Conservation (phyloP, 768 basidiomycete species). For the Russula abietina region DNA sequence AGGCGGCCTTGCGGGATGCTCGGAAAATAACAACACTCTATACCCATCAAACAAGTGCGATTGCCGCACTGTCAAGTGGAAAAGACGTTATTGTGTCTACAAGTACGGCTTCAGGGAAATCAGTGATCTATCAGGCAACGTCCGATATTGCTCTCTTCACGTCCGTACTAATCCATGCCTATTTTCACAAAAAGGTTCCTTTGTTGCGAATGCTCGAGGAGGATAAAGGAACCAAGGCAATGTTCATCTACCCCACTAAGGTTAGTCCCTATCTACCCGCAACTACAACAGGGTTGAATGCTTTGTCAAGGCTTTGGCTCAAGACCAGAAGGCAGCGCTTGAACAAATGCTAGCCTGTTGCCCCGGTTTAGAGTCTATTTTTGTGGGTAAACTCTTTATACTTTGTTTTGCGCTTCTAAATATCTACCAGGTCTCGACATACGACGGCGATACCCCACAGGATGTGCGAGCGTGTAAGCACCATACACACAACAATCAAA, state of each 20-base stretch:
- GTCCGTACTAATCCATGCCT: not conserved
- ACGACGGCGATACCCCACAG: slow-evolving; percentile 83
- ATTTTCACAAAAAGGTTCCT: slow-evolving; percentile 48
- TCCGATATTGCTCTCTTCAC: not conserved
- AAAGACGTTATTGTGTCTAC: slow-evolving; percentile 84
- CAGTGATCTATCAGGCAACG: slow-evolving; percentile 74
- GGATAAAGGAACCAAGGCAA: slow-evolving; percentile 55
- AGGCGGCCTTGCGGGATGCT: slow-evolving; percentile 48
- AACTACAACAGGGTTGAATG: not conserved
- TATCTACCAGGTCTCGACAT: slow-evolving; percentile 54
- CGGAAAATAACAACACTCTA: slow-evolving; percentile 64
- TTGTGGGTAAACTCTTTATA: slow-evolving; percentile 33
- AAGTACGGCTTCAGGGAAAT: slow-evolving; percentile 86
- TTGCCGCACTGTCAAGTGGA: slow-evolving; percentile 51
- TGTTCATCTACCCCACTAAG: slow-evolving; percentile 89
- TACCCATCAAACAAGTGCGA: slow-evolving; percentile 63
- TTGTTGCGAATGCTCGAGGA: slow-evolving; percentile 59
- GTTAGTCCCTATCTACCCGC: slow-evolving; percentile 31
- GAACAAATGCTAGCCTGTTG: slow-evolving; percentile 58
- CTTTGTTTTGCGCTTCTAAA: not conserved
- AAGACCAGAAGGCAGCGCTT: slow-evolving; percentile 73
- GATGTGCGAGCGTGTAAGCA: slow-evolving; percentile 53
- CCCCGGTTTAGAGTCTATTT: slow-evolving; percentile 55
- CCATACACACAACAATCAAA: not conserved
- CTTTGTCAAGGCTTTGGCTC: slow-evolving; percentile 67